Evolutionary conservation across 2,329 filamentous ascomycete species (phyloP).

Genomic region (Paracorniculantispora psalliotae): DNA sequence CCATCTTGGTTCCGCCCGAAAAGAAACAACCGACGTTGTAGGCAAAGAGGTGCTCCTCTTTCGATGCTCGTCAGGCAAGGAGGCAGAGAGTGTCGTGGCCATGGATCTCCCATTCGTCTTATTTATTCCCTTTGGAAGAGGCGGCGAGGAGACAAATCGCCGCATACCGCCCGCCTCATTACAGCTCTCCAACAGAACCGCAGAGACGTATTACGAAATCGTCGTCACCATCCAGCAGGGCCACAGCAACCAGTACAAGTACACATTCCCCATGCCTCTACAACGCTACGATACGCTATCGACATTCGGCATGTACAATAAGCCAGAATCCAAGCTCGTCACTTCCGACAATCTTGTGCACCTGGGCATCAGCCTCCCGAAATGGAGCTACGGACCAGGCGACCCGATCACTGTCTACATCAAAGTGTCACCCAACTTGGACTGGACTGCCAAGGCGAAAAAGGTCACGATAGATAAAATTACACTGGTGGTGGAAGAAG

Average conservation of each 20-base stretch:
- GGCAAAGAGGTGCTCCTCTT: constrained; percentile 94
- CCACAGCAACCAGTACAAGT: constrained; percentile 79
- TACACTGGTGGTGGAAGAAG: constrained; percentile 89
- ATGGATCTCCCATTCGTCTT: constrained; percentile 98
- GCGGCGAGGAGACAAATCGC: constrained; percentile 82
- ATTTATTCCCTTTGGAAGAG: constrained; percentile 91
- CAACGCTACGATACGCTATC: constrained; percentile 93
- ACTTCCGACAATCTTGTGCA: constrained; percentile 89
- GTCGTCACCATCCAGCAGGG: constrained; percentile 95
- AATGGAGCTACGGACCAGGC: constrained; percentile 93
- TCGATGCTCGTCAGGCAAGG: constrained; percentile 75
- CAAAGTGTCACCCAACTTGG: constrained; percentile 84
- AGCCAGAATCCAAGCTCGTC: constrained; percentile 80
- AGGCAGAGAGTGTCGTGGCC: constrained; percentile 81
- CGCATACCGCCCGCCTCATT: constrained; percentile 89
- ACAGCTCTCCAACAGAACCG: constrained; percentile 85
- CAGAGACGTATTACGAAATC: constrained; percentile 94
- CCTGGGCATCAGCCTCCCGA: constrained; percentile 82
- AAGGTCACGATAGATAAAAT: constrained; percentile 93
- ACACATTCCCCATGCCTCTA: constrained; percentile 84
- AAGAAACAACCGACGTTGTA: constrained; percentile 87
- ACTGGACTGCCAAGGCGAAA: constrained; percentile 86
- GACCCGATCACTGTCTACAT: constrained; percentile 96
- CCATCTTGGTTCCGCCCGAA: constrained; percentile 81
- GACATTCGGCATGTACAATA: constrained; percentile 99